phyloP scores from a whole-genome alignment of 116 monocot species.

The Phalaenopsis hybrid region DNA sequence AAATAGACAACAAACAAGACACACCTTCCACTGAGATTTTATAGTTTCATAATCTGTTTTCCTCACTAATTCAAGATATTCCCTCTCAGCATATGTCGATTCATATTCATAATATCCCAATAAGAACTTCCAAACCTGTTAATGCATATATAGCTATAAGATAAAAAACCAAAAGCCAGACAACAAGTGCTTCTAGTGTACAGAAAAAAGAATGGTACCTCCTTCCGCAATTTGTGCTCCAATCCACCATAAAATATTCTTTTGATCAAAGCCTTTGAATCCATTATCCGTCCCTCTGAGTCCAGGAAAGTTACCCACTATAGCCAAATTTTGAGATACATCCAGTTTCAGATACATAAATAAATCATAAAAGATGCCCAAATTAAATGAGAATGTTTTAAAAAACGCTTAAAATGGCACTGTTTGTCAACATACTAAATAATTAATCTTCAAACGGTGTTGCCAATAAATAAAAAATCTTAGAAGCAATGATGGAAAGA shows the following conservation, averaged over 20 bases:
- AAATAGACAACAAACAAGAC: neutral
- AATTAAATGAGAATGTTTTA: neutral
- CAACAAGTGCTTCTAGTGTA: neutral
- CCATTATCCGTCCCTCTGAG: slow-evolving; percentile 71
- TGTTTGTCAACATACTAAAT: neutral
- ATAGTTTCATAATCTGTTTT: slow-evolving; percentile 11
- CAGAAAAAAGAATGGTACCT: neutral
- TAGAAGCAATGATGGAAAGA: too few species aligned
- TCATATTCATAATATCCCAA: slow-evolving; percentile 11
- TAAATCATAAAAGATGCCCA: neutral
- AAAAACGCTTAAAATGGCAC: neutral
- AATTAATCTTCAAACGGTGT: neutral
- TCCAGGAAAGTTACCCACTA: slow-evolving; percentile 76
- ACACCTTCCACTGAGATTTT: slow-evolving; percentile 20
- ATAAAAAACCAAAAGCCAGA: neutral
- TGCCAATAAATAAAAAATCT: too few species aligned
- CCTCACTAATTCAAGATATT: slow-evolving; percentile 5
- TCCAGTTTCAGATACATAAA: neutral
- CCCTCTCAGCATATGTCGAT: slow-evolving; percentile 13
- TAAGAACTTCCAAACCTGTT: slow-evolving; percentile 13
- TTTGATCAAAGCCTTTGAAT: slow-evolving; percentile 75
- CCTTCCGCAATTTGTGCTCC: slow-evolving; percentile 10
- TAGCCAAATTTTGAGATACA: neutral
- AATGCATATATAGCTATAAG: neutral
- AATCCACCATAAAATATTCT: slow-evolving; percentile 89